Evolutionary conservation across 164 flowering plant genomes (phyloP), one percentile per base, ranked within the genome.

Genomic region (Sedum album): DNA sequence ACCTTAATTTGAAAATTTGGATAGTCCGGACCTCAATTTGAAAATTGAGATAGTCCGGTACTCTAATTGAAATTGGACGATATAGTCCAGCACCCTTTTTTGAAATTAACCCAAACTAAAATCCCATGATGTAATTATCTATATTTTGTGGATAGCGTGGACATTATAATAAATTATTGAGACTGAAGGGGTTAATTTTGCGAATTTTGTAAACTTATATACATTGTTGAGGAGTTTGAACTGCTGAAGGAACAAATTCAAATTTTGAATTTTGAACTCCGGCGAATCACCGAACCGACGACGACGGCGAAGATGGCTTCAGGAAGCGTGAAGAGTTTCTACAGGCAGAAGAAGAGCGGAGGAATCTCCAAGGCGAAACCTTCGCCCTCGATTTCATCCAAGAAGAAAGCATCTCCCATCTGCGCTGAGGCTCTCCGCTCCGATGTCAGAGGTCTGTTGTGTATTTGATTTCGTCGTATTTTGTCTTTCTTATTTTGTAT

Each of bases 271-370:
- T 14, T 4, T 8, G 8, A 55, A 23, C 60, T 55, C 53, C 53
- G 23, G 53, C 53, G 14, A 55, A 25, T 9, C 4, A 21, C 21
- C 60, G 42, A 39, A 23, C 53, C 2, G 21, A 2, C 53, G 28
- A 55, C 60, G 31, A 25, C 60, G 17, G 30, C 60, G 31, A 55
- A 21, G 60, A 55, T 55, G 60, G 60, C 60, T 25, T 25, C 60
- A 11, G 31, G 60, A 30, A 11, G 31, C 31, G 15, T 55, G 31
- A 25, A 55, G 60, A 55, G 60, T 55, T 55, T 55, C 15, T 55
- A 55, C 31, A 55, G 60, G 60, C 60, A 55, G 60, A 55, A 55
- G 60, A 55, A 55, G 31, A 55, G 30, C 13, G 60, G 60, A 8
- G 60, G 60, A 2, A 55, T 55, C 14, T 55, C 60, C 15, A 55